These are phyloP conservation scores for Fusarium proliferatum DNA, from an alignment of 2,329 filamentous ascomycete species.

Conservation along the genomic window DNA sequence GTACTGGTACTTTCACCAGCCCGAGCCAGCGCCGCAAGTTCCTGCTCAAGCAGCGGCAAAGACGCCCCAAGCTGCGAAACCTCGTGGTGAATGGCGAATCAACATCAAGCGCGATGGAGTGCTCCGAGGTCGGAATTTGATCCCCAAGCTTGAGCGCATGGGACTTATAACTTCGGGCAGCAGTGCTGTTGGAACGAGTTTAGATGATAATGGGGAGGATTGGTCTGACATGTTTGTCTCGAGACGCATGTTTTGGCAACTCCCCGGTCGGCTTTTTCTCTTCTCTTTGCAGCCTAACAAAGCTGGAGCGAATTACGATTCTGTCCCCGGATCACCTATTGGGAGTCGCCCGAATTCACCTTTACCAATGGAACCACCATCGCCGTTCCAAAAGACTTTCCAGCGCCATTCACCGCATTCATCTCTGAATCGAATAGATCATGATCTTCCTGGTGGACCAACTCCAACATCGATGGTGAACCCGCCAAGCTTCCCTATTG, in stretches of 20 bases:
- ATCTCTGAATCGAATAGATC: constrained; percentile 42
- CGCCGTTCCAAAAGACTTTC: constrained; percentile 34
- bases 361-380: constrained; percentile 47
- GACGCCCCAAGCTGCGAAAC: constrained; percentile 77
- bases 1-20: constrained; percentile 98
- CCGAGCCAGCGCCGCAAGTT: constrained; percentile 73
- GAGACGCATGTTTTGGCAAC: constrained; percentile 88
- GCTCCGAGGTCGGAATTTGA: constrained; percentile 81
- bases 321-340: constrained; percentile 63
- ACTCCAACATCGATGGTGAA: constrained; percentile 49
- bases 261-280: constrained; percentile 86
- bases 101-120: constrained; percentile 89
- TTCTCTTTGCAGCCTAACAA: constrained; percentile 79
- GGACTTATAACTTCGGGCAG: constrained; percentile 82
- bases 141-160: constrained; percentile 95
- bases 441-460: constrained; percentile 55
- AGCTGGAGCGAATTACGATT: constrained; percentile 37
- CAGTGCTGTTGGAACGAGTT: constrained; percentile 75
- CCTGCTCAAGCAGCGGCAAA: constrained; percentile 70
- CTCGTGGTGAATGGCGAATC: constrained; percentile 87
- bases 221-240: constrained; percentile 88
- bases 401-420: constrained; percentile 46
- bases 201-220: constrained; percentile 70
- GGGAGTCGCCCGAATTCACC: constrained; percentile 66
- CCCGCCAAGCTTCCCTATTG: constrained; percentile 58